Base-by-base conservation (phyloP, 2,329 filamentous ascomycete genomes). In the Ophiostoma himal-ulmi region DNA sequence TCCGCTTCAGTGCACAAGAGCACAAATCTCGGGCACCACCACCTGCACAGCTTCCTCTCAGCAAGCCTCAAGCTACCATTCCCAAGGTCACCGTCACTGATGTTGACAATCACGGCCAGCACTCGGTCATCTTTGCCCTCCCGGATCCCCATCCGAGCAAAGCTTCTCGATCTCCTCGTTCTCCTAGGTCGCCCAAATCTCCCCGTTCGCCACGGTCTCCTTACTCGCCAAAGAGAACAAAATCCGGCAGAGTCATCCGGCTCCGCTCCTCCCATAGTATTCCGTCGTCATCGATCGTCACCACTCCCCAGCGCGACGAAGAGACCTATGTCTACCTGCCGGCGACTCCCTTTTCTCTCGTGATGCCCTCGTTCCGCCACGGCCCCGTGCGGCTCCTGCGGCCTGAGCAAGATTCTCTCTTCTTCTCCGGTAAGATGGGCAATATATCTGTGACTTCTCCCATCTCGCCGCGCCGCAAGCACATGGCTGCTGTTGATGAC, bases 331-430 rank as follows among this genome's bases (percentile, higher is more conserved):
- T 86, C 48, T 85, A 82, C 74, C 78, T 84, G 66, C 78, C 78
- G 69, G 83, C 81, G 67, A 84, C 84, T 0, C 80, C 82, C 0
- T 86, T 79, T 73, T 85, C 84, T 0, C 70, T 83, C 36, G 84
- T 81, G 0, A 81, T 80, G 22, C 84, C 85, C 0, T 75, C 76
- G 1, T 85, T 86, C 74, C 80, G 80, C 8, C 87, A 89, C 73
- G 87, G 86, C 0, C 82, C 82, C 3, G 86, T 89, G 72, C 81
- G 84, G 3, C 77, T 88, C 67, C 75, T 81, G 68, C 83, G 83
- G 74, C 77, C 80, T 2, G 82, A 85, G 39, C 65, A 30, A 13
- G 65, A 67, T 14, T 26, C 65, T 10, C 37, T 67, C 5, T 67
- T 26, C 13, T 30, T 48, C 3, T 26, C 37, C 65, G 41, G 41